phyloP scores from a whole-genome alignment of 805 yeast genomes.

The Lipomyces yamadae region DNA sequence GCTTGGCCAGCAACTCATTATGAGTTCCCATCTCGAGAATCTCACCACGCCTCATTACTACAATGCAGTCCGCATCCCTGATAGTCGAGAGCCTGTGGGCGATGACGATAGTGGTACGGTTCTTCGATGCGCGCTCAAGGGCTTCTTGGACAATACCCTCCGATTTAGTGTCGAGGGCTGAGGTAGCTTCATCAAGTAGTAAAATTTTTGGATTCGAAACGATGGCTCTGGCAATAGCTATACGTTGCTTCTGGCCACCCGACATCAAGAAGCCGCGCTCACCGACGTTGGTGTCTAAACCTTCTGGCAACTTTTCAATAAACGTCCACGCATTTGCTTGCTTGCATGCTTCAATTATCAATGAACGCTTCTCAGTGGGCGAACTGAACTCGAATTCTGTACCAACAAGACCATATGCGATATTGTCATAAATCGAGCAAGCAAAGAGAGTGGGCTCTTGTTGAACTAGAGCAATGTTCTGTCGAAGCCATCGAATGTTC shows the following conservation, averaged over 20 bases:
- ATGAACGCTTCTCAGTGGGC: constrained; percentile 47
- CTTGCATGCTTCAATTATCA: constrained; percentile 51
- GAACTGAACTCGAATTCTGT: constrained; percentile 42
- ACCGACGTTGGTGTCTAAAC: constrained; percentile 56
- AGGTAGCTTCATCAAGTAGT: constrained; percentile 68
- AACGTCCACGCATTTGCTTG: constrained; percentile 60
- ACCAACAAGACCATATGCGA: constrained; percentile 68
- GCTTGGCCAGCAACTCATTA: constrained; percentile 39
- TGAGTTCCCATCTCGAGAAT: constrained; percentile 51
- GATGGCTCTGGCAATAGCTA: constrained; percentile 66
- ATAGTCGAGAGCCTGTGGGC: constrained; percentile 60
- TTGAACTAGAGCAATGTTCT: constrained; percentile 84
- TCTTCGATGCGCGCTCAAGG: constrained; percentile 45
- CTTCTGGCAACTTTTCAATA: constrained; percentile 57
- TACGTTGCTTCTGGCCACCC: constrained; percentile 72
- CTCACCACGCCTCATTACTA: constrained; percentile 52
- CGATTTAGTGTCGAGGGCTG: constrained; percentile 65
- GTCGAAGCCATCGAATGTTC: constrained; percentile 75
- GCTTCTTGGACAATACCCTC: constrained; percentile 65
- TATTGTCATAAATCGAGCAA: constrained; percentile 79
- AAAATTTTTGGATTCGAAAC: constrained; percentile 59
- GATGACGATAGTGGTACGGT: constrained; percentile 55
- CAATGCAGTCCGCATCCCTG: constrained; percentile 54
- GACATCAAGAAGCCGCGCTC: constrained; percentile 64
- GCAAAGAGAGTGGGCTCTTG: constrained; percentile 95